Base-by-base conservation (phyloP, 352 stramenopile genomes). In the Globisporangium megalacanthum region DNA sequence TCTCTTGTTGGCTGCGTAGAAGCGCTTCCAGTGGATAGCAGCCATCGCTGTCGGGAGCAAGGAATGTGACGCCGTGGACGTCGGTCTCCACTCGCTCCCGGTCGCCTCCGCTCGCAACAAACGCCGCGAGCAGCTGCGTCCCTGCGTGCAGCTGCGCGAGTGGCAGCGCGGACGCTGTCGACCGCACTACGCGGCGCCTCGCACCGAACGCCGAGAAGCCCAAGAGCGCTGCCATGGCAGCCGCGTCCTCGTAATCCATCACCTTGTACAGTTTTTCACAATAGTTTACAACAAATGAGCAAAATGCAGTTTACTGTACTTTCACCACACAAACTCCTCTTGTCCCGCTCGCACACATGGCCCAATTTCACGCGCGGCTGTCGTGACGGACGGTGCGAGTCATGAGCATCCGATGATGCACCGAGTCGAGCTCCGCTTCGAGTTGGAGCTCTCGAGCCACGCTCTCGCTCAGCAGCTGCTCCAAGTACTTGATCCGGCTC, bases 401-500 rank as follows among this genome's bases (percentile, higher is more conserved):
- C 56, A 65, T 56, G 0, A 53, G 47, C 48, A 75, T 55, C 29
- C 77, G 77, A 37, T 87, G 70, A 33, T 89, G 66, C 11, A 89
- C 56, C 20, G 79, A 87, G 60, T 88, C 77, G 25, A 94, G 62
- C 53, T 94, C 80, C 6, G 80, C 78, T 44, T 95, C 85, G 4
- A 95, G 70, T 58, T 93, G 83, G 49, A 95, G 62, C 64, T 95
- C 85, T 31, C 85, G 80, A 37, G 83, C 85, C 5, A 95, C 73
- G 54, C 83, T 93, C 54, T 95, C 83, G 31, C 75, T 88, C 20
- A 95, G 60, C 45, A 95, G 56, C 61, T 95, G 81, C 63, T 95
- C 83, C 50, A 95, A 59, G 54, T 92, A 95, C 72, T 92, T 92
- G 66, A 95, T 91, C 36, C 83, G 85, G 54, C 73, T 91, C 64